phyloP scores from a whole-genome alignment of 2,329 filamentous ascomycete species.

The Claviceps maximensis region DNA sequence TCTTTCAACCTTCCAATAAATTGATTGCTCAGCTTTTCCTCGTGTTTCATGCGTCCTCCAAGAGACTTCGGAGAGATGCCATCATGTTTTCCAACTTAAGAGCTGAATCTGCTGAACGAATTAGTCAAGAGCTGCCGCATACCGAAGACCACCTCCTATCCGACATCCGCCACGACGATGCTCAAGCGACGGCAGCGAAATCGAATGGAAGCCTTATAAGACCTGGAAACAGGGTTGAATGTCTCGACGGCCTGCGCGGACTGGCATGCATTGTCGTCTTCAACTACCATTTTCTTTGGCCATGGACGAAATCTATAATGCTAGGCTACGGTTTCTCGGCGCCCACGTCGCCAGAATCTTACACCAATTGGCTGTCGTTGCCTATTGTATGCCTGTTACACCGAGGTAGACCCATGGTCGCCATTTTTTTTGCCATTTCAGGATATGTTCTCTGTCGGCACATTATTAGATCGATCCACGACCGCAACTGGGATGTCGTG shows the following conservation, averaged over 20 bases:
- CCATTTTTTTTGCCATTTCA: constrained; percentile 30
- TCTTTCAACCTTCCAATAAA: no score
- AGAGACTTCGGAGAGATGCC: not conserved
- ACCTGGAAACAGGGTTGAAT: constrained; percentile 22
- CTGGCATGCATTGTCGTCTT: constrained; percentile 29
- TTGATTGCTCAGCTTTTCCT: no score
- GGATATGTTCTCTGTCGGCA: constrained; percentile 29
- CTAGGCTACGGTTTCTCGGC: constrained; percentile 25
- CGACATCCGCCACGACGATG: not conserved
- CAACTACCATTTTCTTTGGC: constrained; percentile 30
- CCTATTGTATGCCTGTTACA: constrained; percentile 28
- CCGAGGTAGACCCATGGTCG: constrained; percentile 27
- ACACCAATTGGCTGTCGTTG: constrained; percentile 18
- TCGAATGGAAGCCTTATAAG: constrained; percentile 4
- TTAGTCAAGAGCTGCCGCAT: not conserved
- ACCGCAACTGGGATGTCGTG: constrained; percentile 21
- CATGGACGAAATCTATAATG: constrained; percentile 27
- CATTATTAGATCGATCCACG: constrained; percentile 23
- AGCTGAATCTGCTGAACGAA: not conserved
- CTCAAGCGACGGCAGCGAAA: not conserved
- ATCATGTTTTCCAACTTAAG: not conserved
- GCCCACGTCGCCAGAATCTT: constrained; percentile 21
- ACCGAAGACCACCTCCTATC: not conserved
- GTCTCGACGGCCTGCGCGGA: constrained; percentile 28
- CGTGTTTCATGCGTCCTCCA: no score